Evolutionary conservation across 2,329 filamentous ascomycete genomes (phyloP), one percentile per base, ranked within the genome.

Genomic region (Apiospora arundinis): DNA sequence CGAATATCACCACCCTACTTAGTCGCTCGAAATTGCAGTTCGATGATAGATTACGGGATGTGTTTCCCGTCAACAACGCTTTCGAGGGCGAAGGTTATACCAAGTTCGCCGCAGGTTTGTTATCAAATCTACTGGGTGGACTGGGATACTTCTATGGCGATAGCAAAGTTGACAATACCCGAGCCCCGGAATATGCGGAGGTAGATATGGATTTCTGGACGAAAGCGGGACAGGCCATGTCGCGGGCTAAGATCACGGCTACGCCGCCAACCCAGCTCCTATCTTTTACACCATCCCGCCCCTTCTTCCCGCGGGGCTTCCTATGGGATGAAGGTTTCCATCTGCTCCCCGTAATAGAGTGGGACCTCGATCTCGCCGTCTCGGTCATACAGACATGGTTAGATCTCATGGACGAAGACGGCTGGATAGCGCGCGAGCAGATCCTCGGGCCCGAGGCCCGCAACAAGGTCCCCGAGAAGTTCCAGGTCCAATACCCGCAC

Each of bases 311-410:
- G 1, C 89, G 96, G 73, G 96, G 96, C 0, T 99, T 99, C 81
- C 87, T 98, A 3, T 99, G 96, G 96, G 96, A 99, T 77, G 96
- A 99, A 81, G 96, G 96, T 0, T 99, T 98, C 83, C 96, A 99
- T 78, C 86, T 99, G 45, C 85, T 97, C 67, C 95, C 95, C 2
- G 92, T 99, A 69, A 89, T 94, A 25, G 95, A 99, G 75, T 99
- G 95, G 93, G 96, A 99, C 80, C 90, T 95, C 69, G 95, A 98
- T 78, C 87, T 98, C 69, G 91, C 93, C 2, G 84, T 92, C 40
- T 94, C 98, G 74, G 94, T 99, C 75, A 89, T 98, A 73, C 93
- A 92, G 83, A 97, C 94, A 82, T 99, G 96, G 96, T 97, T 97
- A 84, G 94, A 92, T 74, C 89, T 97, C n/a, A 97, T 98, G 89